Evolutionary conservation across 2,329 filamentous ascomycete genomes (phyloP).

Genomic region (Ophiocordyceps australis): DNA sequence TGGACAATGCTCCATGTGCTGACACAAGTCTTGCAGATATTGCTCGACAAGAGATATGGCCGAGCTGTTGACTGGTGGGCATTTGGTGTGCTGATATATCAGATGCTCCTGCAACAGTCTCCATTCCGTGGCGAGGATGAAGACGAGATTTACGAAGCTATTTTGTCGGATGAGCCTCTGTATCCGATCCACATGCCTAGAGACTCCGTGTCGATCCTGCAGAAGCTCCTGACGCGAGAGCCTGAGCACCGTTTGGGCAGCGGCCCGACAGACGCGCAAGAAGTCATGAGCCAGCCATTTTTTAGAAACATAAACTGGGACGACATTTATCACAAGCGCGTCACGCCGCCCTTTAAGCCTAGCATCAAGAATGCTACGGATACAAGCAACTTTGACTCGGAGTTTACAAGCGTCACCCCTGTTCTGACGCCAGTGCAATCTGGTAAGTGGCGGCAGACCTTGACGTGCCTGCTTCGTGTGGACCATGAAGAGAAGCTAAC

Average conservation of each 20-base stretch:
- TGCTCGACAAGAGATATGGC: slow-evolving; percentile 96
- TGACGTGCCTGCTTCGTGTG: not conserved
- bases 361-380: slow-evolving; percentile 83
- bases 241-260: slow-evolving; percentile 85
- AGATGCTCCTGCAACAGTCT: slow-evolving; percentile 97
- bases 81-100: slow-evolving; percentile 96
- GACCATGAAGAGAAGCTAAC: too few species aligned
- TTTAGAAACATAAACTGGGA: slow-evolving; percentile 98
- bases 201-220: slow-evolving; percentile 91
- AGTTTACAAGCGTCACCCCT: slow-evolving; percentile 96
- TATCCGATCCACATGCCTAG: slow-evolving; percentile 98
- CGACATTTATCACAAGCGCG: slow-evolving; percentile 90
- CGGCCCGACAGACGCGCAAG: slow-evolving; percentile 90
- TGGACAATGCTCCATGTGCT: too few species aligned
- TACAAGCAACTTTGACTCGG: slow-evolving; percentile 98
- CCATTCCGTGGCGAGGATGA: slow-evolving; percentile 98
- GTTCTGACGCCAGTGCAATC: slow-evolving; percentile 94
- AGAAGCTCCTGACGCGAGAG: slow-evolving; percentile 91
- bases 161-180: slow-evolving; percentile 88
- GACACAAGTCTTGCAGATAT: slow-evolving; percentile 40
- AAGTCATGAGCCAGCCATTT: slow-evolving; percentile 98
- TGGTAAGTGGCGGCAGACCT: slow-evolving; percentile 39
- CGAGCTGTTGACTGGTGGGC: slow-evolving; percentile 99
- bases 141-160: slow-evolving; percentile 98
- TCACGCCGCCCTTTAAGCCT: slow-evolving; percentile 77